Base-by-base conservation (phyloP, 106 monocot genomes). In the Apostasia ramifera region DNA sequence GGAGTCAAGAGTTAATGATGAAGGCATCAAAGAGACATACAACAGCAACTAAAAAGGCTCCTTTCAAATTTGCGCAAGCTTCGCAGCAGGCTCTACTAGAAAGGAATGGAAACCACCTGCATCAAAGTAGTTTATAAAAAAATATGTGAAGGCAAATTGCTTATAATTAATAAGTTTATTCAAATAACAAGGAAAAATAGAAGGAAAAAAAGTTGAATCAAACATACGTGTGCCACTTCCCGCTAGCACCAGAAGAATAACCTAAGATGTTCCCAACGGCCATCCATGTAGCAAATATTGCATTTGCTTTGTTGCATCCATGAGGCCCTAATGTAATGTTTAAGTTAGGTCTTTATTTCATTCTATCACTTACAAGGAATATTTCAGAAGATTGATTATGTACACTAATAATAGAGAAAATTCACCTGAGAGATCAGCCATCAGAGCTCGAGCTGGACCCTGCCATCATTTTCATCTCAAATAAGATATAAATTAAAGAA, bases 101-200 rank as follows among this genome's bases (percentile, higher is more conserved):
- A 47, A 98, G 90, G 76, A 98, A 98, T 44, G 97, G 97, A 75
- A 98, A 84, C 97, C 97, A 98, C 82, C 95, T 95, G 70, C n/a
- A 46, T 53, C 53, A 59, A 55, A 13, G 40, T 77, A 13, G 12
- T 68, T 53, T 45, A 45, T 55, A 0, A 58, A 12, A 45, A 50
- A 67, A 68, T 51, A 52, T 40, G 6, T 12, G 9, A 68, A 11
- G 8, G 40, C 48, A 7, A 6, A 6, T 6, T 37, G 47, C 9
- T 1, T 2, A 11, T 49, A 37, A 47, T 50, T 66, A 15, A 66
- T 4, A 40, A 68, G 4, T 3, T 39, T 68, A 12, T 54, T 55
- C 13, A 43, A 14, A 40, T 10, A 68, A 49, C 11, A 53, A 9
- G 3, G 47, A 47, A 41, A 70, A 14, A 5, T 37, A 47, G 4